Conservation (phyloP, 2,329 filamentous ascomycete species). For the Fusarium odoratissimum region DNA sequence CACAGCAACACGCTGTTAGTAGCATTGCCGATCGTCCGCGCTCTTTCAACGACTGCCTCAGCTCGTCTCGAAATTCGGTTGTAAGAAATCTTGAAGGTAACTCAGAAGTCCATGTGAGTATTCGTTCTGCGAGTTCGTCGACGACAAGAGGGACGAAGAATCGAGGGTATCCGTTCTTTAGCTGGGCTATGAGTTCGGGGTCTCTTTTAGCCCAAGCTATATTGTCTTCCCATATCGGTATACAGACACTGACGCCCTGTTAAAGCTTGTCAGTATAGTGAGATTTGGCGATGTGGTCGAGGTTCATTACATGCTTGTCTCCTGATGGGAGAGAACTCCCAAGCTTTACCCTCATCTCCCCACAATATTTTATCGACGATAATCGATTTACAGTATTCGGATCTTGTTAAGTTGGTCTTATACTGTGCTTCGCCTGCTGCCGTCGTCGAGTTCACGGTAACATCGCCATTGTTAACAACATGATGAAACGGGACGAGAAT, state of each 20-base stretch:
- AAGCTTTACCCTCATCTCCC: conserved; percentile 16
- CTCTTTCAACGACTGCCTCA: neutral
- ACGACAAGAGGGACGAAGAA: conserved; percentile 45
- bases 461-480: neutral
- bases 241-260: conserved; percentile 47
- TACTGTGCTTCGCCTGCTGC: neutral
- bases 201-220: conserved; percentile 42
- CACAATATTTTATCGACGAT: neutral
- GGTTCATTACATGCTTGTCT: conserved; percentile 42
- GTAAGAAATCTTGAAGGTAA: neutral
- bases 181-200: conserved; percentile 28
- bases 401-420: neutral
- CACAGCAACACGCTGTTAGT: conserved; percentile 29
- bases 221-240: conserved; percentile 47
- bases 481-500: neutral
- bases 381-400: neutral
- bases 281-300: neutral
- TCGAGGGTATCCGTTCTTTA: conserved; percentile 46
- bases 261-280: neutral
- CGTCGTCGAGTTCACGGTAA: neutral
- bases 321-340: conserved; percentile 43
- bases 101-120: conserved; percentile 32
- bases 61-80: neutral
- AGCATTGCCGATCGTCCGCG: conserved; percentile 13
- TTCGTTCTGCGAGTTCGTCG: conserved; percentile 26